These are phyloP conservation scores for Viridothelium virens DNA, from an alignment of 495 filamentous ascomycete genomes.

Conservation along the genomic window DNA sequence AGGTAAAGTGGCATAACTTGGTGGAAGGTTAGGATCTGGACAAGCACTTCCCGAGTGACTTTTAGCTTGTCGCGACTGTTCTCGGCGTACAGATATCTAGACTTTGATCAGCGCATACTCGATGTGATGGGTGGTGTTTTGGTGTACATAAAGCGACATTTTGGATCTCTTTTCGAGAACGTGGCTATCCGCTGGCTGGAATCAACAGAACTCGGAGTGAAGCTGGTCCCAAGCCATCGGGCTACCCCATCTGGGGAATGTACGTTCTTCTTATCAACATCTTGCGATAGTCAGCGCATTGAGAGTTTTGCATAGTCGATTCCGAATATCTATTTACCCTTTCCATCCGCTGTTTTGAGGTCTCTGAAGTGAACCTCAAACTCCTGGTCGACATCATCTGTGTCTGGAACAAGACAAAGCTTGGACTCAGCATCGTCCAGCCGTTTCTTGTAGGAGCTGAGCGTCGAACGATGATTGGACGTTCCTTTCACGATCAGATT, in stretches of 20 bases:
- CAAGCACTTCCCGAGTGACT: slow-evolving; percentile 31
- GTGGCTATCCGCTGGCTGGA: not conserved
- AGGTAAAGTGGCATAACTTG: slow-evolving; percentile 43
- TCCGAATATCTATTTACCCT: slow-evolving; percentile 3
- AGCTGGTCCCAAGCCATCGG: slow-evolving; percentile 5
- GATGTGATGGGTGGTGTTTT: too few relatives aligned
- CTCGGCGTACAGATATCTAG: not conserved
- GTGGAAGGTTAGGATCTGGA: slow-evolving; percentile 35
- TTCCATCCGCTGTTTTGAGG: slow-evolving; percentile 10
- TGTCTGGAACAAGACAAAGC: slow-evolving; percentile 12
- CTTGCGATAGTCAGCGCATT: not conserved
- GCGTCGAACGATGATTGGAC: slow-evolving; percentile 7
- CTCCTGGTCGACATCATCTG: slow-evolving; percentile 4
- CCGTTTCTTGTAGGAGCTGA: slow-evolving; percentile 6
- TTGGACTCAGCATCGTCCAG: slow-evolving; percentile 6
- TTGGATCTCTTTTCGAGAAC: not conserved
- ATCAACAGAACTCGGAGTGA: not conserved
- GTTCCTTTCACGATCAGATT: slow-evolving; percentile 1
- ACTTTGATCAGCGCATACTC: not conserved
- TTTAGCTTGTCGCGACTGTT: slow-evolving; percentile 16
- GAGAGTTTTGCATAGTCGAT: not conserved
- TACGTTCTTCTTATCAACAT: slow-evolving; percentile 11
- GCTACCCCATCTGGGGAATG: slow-evolving; percentile 13
- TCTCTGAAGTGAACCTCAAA: slow-evolving; percentile 15
- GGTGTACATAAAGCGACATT: not conserved